These are phyloP conservation scores for Mycena chlorophos DNA, from an alignment of 768 basidiomycete species.

Conservation along the genomic window DNA sequence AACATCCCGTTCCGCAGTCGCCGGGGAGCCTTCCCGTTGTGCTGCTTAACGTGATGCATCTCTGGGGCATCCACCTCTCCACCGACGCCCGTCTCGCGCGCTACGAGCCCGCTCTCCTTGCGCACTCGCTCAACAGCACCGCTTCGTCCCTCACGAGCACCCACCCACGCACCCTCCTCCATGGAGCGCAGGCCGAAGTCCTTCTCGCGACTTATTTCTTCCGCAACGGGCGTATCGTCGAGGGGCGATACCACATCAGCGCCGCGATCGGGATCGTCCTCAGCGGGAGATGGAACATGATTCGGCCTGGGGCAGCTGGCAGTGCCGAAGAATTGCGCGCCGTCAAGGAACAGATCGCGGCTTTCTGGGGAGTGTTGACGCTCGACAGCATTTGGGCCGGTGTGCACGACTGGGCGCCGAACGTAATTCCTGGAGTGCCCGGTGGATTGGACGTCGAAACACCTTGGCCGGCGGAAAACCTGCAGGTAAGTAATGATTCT, in stretches of 20 bases:
- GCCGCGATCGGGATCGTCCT: constrained; percentile 36
- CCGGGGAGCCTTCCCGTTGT: constrained; percentile 23
- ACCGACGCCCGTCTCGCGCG: constrained; percentile 22
- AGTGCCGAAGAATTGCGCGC: not conserved
- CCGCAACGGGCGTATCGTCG: constrained; percentile 38
- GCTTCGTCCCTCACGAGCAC: constrained; percentile 31
- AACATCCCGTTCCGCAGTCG: constrained; percentile 13
- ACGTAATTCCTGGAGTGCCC: constrained; percentile 34
- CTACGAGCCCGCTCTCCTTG: constrained; percentile 37
- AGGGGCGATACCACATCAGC: constrained; percentile 45
- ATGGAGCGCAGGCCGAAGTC: constrained; percentile 40
- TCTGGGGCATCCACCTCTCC: constrained; percentile 28
- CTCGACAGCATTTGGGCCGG: constrained; percentile 41
- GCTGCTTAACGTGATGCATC: constrained; percentile 29
- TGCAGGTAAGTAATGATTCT: constrained; percentile 1
- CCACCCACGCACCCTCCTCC: constrained; percentile 33
- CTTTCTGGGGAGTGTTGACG: constrained; percentile 20
- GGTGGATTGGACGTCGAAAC: constrained; percentile 18
- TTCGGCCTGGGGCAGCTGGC: constrained; percentile 3
- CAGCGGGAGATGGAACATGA: constrained; percentile 30
- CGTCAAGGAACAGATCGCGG: constrained; percentile 6
- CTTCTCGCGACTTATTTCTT: constrained; percentile 48
- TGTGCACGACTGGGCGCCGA: constrained; percentile 33
- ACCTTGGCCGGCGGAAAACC: constrained; percentile 13
- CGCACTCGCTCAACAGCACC: constrained; percentile 33